Evolutionary conservation across 208 protist species (phyloP), one percentile per base, ranked within the genome.

Genomic region (Leishmania amazonensis): DNA sequence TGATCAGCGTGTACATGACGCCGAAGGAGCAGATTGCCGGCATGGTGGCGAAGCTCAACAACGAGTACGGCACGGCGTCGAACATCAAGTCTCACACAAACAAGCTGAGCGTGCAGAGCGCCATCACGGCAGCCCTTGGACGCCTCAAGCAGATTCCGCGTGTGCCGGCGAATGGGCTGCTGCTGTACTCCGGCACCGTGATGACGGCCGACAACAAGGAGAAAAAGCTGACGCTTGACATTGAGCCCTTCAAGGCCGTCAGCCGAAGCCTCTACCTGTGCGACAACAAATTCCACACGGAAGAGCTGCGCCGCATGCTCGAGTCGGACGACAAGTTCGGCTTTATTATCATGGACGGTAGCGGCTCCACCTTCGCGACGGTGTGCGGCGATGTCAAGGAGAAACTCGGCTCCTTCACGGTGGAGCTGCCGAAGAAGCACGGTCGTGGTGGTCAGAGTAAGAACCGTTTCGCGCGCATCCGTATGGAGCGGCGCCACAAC

Each of bases 371-470:
- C 9, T 99, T 99, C 80, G 99, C 98, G 47, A 99, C 98, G 9
- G 91, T 99, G 3, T 97, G 93, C 75, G 99, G 99, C 58, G 99
- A 98, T 89, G 98, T 98, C 13, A 96, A 99, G 75, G 95, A 98
- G 57, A 98, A 99, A 75, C 89, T 99, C 1, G 98, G 99, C 78
- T 99, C 98, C 77, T 99, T 99, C 87, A 98, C 95, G 19, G 99
- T 99, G 35, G 99, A 99, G 78, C 95, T 99, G 31, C 99, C 99
- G 24, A 99, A 99, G 98, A 99, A 99, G 94, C 99, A 99, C 91
- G 99, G 99, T 57, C 93, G 99, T 83, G 99, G 99, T 96, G 99
- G 99, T 90, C 99, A 99, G 94, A 99, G 99, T 87, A 99, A 99
- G 79, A 95, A 99, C 67, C 99, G 99, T 97, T 99, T 99, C 78